Percentiles rank a stretch among this genome's conserved stretches.
Evolutionary conservation across 805 yeast species (phyloP).

Genomic region (Ogataea nonfermentans): DNA sequence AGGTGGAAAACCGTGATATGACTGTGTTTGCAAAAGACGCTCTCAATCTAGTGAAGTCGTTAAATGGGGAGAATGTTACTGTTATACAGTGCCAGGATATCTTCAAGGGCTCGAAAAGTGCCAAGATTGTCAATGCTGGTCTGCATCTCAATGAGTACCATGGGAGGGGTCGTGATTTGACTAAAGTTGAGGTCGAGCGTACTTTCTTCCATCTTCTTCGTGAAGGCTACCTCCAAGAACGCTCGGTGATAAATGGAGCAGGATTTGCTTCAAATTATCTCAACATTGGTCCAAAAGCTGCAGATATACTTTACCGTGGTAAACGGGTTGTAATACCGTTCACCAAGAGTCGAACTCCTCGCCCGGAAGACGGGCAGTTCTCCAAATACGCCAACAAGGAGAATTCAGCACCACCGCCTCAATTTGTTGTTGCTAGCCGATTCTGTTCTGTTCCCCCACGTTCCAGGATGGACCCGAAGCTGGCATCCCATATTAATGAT

Average conservation of each 20-base stretch:
- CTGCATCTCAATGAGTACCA: slow-evolving; percentile 60
- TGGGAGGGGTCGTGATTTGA: slow-evolving; percentile 65
- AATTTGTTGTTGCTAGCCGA: slow-evolving; percentile 22
- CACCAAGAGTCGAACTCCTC: slow-evolving; percentile 23
- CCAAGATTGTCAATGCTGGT: slow-evolving; percentile 61
- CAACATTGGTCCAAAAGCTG: slow-evolving; percentile 56
- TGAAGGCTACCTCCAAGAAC: slow-evolving; percentile 65
- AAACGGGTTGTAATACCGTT: slow-evolving; percentile 54
- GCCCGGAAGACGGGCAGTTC: not conserved
- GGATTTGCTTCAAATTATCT: slow-evolving; percentile 83
- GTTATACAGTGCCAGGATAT: slow-evolving; percentile 79
- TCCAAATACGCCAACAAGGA: slow-evolving; percentile 21
- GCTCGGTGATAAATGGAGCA: slow-evolving; percentile 64
- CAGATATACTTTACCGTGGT: slow-evolving; percentile 38
- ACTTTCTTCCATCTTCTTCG: slow-evolving; percentile 76
- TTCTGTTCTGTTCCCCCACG: slow-evolving; percentile 8
- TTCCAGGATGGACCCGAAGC: slow-evolving; percentile 19
- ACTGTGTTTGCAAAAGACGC: slow-evolving; percentile 62
- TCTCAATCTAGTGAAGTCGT: slow-evolving; percentile 52
- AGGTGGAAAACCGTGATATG: slow-evolving; percentile 59
- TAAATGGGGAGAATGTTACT: slow-evolving; percentile 66
- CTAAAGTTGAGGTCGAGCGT: slow-evolving; percentile 74
- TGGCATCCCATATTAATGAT: slow-evolving; percentile 30
- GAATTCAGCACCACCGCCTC: slow-evolving; percentile 15
- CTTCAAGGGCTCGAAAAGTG: slow-evolving; percentile 65